Evolutionary conservation across 495 filamentous ascomycete species (phyloP).

Genomic region (Penicillium silybi): DNA sequence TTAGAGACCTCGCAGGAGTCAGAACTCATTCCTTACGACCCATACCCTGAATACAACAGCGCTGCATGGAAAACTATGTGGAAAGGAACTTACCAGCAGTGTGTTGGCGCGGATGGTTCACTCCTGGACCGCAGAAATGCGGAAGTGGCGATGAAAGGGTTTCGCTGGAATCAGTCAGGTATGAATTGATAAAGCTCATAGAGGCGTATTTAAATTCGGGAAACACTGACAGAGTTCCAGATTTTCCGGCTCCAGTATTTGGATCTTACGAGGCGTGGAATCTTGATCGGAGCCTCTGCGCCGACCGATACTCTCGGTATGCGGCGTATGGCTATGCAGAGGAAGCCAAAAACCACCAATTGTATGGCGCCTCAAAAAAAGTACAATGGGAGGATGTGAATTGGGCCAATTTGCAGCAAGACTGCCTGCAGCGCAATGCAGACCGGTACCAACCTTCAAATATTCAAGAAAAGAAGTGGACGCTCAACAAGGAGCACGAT

Average conservation of each 20-base stretch:
- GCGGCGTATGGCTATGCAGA: conserved; percentile 50
- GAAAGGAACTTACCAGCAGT: no score
- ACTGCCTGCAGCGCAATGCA: conserved; percentile 60
- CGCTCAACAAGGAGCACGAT: neutral
- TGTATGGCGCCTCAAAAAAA: conserved; percentile 13
- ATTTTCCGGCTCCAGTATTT: conserved; percentile 42
- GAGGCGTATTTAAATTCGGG: no score
- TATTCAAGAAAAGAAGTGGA: neutral
- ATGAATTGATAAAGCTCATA: no score
- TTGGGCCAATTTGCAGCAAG: conserved; percentile 66
- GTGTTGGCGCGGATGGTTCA: no score
- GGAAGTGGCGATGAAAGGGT: no score
- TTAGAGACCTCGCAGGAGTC: no score
- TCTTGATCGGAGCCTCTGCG: conserved; percentile 44
- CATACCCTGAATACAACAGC: no score
- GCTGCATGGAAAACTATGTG: no score
- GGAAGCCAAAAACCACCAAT: conserved; percentile 19
- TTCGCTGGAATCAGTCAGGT: no score
- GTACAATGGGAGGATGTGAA: conserved; percentile 60
- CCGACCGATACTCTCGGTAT: conserved; percentile 53
- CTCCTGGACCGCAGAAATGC: no score
- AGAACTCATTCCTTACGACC: no score
- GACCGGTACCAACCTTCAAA: conserved; percentile 54
- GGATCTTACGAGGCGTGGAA: conserved; percentile 48
- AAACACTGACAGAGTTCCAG: no score